These are phyloP conservation scores for Arctium minus DNA, from an alignment of 129 eudicot species.

Conservation along the genomic window DNA sequence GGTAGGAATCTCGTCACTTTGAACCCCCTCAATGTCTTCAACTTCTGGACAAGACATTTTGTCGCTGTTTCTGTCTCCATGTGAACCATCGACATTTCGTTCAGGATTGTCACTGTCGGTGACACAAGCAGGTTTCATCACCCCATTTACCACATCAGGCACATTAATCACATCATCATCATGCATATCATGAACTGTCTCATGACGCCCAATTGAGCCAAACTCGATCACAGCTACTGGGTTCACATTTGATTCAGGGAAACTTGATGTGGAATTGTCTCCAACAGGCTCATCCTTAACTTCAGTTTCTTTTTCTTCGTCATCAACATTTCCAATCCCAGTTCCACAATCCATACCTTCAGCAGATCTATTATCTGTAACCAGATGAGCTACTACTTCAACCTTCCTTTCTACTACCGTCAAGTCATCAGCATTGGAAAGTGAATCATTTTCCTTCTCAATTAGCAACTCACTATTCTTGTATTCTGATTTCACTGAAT, in stretches of 20 bases:
- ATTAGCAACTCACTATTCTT: conserved; percentile 16
- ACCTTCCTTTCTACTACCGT: conserved; percentile 26
- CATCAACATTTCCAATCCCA: conserved; percentile 23
- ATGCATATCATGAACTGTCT: conserved; percentile 15
- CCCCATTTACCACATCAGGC: conserved; percentile 28
- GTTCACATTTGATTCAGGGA: conserved; percentile 18
- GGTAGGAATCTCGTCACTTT: conserved; percentile 25
- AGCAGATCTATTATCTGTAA: conserved; percentile 19
- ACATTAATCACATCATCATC: conserved; percentile 6
- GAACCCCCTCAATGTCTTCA: conserved; percentile 23
- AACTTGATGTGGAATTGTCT: conserved; percentile 16
- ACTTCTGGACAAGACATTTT: conserved; percentile 23
- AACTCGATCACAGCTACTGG: conserved; percentile 30
- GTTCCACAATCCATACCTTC: conserved; percentile 8
- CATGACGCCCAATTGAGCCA: conserved; percentile 40
- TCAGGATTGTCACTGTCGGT: conserved; percentile 3
- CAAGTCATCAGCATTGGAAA: conserved; percentile 20
- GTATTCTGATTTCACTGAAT: conserved; percentile 18
- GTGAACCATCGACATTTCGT: conserved; percentile 6
- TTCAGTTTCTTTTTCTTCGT: conserved; percentile 23
- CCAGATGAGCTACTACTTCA: conserved; percentile 16
- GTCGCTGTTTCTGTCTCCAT: conserved; percentile 18
- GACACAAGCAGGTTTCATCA: conserved; percentile 1
- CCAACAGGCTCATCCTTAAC: conserved; percentile 25
- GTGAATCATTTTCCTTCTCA: conserved; percentile 22